Base-by-base conservation (phyloP, 2,329 filamentous ascomycete species). In the Endoconidiophora laricicola region DNA sequence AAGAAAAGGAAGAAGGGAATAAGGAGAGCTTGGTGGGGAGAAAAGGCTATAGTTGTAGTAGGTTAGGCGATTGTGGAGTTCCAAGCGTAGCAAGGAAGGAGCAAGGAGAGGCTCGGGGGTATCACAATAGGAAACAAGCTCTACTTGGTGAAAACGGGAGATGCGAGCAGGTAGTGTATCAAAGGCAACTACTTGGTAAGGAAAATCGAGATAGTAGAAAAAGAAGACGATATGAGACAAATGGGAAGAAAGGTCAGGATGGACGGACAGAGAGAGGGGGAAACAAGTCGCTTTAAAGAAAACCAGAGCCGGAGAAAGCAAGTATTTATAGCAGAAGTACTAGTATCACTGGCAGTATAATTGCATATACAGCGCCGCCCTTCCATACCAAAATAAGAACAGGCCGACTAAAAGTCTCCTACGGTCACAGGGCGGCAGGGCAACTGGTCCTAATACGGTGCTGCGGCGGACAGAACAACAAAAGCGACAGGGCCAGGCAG, bases 51-150 rank as follows among this genome's bases (percentile, higher is more conserved):
- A 46, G 39, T 47, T 39, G 22, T 42, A 12, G 9, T 33, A 33
- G 12, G 37, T 46, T 51, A 38, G 26, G 49, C 12, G 39, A 42
- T 22, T 39, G 40, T 48, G 41, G 45, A 48, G 45, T 52, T 52
- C 39, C 41, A 38, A 38, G 40, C 20, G 46, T 52, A 36, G 41
- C 40, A 41, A 38, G 44, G 37, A 48, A 48, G 49, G 44, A 48
- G 26, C 39, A 41, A 44, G 49, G 51, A 46, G 39, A 39, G 47
- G 24, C 40, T 42, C 49, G 43, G 47, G 50, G 47, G 45, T 53
- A 53, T 53, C 51, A 53, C 51, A 44, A 46, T 40, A 49, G 51
- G 47, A 53, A 53, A 41, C 43, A 46, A 49, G 43, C 38, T 52
- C 49, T 52, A 49, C 24, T 36, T 18, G 20, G 41, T 36, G 41